phyloP scores from a whole-genome alignment of 1,139 yeast genomes.

The Geotrichum restrictum region DNA sequence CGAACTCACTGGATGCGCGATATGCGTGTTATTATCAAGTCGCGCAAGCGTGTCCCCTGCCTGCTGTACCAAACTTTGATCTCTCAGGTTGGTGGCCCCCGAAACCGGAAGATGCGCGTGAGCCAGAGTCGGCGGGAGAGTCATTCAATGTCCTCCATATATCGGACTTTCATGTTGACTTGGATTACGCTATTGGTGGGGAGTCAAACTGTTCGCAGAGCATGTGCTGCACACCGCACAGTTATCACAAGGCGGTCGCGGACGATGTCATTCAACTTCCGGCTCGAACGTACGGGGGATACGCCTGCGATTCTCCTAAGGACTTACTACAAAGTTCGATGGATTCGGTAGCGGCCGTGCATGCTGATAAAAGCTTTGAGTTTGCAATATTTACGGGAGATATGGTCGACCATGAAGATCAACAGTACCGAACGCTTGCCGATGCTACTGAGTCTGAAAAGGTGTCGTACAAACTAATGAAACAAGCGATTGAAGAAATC shows the following conservation, averaged over 20 bases:
- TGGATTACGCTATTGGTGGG: conserved; percentile 53
- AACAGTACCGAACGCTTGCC: conserved; percentile 45
- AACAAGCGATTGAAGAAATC: conserved; percentile 37
- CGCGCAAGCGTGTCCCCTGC: conserved; percentile 41
- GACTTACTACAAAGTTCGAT: conserved; percentile 53
- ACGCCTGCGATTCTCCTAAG: conserved; percentile 60
- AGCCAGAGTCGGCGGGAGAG: conserved; percentile 40
- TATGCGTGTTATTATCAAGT: conserved; percentile 49
- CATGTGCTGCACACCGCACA: conserved; percentile 48
- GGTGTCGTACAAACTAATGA: conserved; percentile 12
- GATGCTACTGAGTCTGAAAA: conserved; percentile 26
- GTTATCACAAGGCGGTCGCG: conserved; percentile 37
- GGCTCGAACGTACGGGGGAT: conserved; percentile 56
- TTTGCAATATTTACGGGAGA: conserved; percentile 65
- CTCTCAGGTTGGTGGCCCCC: conserved; percentile 44
- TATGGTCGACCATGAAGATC: conserved; percentile 55
- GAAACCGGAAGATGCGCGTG: conserved; percentile 39
- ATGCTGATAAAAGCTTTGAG: conserved; percentile 44
- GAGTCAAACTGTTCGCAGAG: conserved; percentile 54
- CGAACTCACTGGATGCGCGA: conserved; percentile 45
- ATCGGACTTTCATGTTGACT: conserved; percentile 57
- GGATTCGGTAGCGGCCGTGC: conserved; percentile 43
- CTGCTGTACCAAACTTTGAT: conserved; percentile 43
- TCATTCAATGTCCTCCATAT: conserved; percentile 58
- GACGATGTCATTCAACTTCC: conserved; percentile 47